phyloP scores from a whole-genome alignment of 495 filamentous ascomycete species.

The Lophiotrema nucula region DNA sequence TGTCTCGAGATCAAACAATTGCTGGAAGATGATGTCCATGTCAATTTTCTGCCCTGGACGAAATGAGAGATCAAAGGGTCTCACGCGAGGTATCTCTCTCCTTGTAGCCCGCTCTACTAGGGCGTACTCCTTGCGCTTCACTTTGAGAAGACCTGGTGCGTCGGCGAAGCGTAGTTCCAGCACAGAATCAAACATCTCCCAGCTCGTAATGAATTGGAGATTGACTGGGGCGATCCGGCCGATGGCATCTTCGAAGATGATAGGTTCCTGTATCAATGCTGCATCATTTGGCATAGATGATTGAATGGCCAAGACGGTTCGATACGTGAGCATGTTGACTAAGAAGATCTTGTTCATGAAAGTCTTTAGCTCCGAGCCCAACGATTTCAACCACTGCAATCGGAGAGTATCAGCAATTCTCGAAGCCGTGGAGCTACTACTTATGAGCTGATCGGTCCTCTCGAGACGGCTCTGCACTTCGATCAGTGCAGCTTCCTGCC shows the following conservation, averaged over 20 bases:
- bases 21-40: too few relatives aligned
- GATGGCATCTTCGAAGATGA: conserved; percentile 11
- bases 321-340: background rate
- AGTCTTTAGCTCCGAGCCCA: background rate
- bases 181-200: conserved; percentile 18
- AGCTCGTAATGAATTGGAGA: conserved; percentile 7
- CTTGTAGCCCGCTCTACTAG: conserved; percentile 9
- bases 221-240: conserved; percentile 12
- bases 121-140: conserved; percentile 1
- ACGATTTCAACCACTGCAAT: background rate
- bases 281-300: background rate
- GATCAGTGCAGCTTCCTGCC: too few relatives aligned
- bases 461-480: too few relatives aligned
- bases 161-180: conserved; percentile 10
- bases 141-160: background rate
- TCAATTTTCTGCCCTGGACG: too few relatives aligned
- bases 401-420: background rate
- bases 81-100: too few relatives aligned
- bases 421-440: too few relatives aligned
- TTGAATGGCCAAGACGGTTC: conserved; percentile 2
- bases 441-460: too few relatives aligned
- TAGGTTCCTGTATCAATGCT: background rate
- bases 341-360: background rate
- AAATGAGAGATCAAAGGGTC: too few relatives aligned
- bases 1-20: too few relatives aligned